Conservation (phyloP, 2,329 filamentous ascomycete species). For the Pseudocercospora musae region DNA sequence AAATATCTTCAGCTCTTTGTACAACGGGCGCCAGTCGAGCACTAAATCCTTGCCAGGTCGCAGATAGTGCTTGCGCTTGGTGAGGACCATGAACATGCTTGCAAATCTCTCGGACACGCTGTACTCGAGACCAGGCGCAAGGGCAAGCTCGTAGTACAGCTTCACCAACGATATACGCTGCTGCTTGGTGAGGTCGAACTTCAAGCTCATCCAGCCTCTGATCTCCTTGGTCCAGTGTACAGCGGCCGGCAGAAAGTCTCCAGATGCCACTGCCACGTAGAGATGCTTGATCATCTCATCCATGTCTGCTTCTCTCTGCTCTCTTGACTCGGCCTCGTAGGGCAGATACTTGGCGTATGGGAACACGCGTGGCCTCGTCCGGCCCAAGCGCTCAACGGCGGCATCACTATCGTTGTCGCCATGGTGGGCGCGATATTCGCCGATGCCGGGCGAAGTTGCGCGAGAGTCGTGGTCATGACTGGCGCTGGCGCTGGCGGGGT, state of each 20-base stretch:
- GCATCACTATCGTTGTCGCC: conserved; percentile 36
- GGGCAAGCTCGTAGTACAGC: conserved; percentile 88
- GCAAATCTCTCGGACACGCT: conserved; percentile 83
- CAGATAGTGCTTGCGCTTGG: conserved; percentile 97
- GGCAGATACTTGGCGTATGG: conserved; percentile 89
- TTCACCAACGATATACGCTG: conserved; percentile 79
- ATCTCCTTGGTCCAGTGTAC: conserved; percentile 97
- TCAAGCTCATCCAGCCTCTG: conserved; percentile 89
- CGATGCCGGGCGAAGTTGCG: conserved; percentile 75
- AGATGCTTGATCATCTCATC: conserved; percentile 88
- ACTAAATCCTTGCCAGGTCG: conserved; percentile 84
- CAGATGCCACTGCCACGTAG: conserved; percentile 84
- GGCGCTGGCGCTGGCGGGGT: conserved; percentile 31
- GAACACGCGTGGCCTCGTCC: conserved; percentile 77
- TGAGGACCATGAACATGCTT: conserved; percentile 92
- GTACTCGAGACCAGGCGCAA: conserved; percentile 84
- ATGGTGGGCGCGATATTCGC: conserved; percentile 44
- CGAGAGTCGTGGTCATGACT: conserved; percentile 69
- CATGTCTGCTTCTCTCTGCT: conserved; percentile 72
- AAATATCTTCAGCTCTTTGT: conserved; percentile 86
- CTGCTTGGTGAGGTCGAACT: conserved; percentile 90
- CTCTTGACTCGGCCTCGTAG: conserved; percentile 78
- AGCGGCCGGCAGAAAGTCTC: conserved; percentile 90
- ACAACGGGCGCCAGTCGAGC: conserved; percentile 90
- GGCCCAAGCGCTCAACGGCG: conserved; percentile 60